Percentiles rank a stretch among this genome's conserved stretches.
phyloP scores from a whole-genome alignment of 2,329 filamentous ascomycete species.

The Hymenoscyphus linearis region DNA sequence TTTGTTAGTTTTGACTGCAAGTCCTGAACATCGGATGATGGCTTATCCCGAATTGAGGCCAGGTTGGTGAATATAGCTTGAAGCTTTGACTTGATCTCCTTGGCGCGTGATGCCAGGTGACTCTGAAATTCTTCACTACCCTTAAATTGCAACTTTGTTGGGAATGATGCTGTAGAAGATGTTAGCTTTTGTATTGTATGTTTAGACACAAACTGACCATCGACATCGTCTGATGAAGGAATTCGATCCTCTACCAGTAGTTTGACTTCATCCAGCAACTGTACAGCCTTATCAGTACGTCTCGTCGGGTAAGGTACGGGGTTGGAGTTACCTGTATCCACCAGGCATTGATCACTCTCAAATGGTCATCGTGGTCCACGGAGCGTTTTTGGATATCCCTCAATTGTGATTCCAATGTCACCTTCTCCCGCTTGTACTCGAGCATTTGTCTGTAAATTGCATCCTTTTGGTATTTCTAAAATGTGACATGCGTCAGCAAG shows the following conservation, averaged over 20 bases:
- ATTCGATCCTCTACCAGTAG: slow-evolving; percentile 49
- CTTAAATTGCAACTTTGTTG: slow-evolving; percentile 56
- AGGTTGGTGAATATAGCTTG: slow-evolving; percentile 60
- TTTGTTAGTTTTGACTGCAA: slow-evolving; percentile 71
- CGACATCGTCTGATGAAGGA: slow-evolving; percentile 38
- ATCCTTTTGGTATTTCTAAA: slow-evolving; percentile 86
- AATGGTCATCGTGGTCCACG: slow-evolving; percentile 83
- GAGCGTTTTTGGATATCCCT: slow-evolving; percentile 74
- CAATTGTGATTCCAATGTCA: slow-evolving; percentile 72
- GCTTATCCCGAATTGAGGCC: slow-evolving; percentile 44
- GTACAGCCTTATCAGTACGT: slow-evolving; percentile 9
- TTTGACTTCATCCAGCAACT: slow-evolving; percentile 62
- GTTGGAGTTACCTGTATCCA: slow-evolving; percentile 71
- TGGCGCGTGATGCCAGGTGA: slow-evolving; percentile 72
- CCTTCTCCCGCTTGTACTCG: slow-evolving; percentile 90
- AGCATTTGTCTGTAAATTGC: slow-evolving; percentile 97
- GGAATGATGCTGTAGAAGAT: slow-evolving; percentile 44
- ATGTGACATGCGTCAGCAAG: slow-evolving; percentile 27
- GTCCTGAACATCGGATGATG: slow-evolving; percentile 63
- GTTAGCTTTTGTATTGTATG: slow-evolving; percentile 20
- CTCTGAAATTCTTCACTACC: slow-evolving; percentile 69
- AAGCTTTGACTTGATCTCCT: slow-evolving; percentile 70
- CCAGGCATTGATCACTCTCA: slow-evolving; percentile 88
- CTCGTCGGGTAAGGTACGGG: background rate
- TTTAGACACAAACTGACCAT: slow-evolving; percentile 29